Percentiles rank a stretch among this genome's conserved stretches.
Conservation (phyloP, 139 green algal species). For the Chlorella sp. region DNA sequence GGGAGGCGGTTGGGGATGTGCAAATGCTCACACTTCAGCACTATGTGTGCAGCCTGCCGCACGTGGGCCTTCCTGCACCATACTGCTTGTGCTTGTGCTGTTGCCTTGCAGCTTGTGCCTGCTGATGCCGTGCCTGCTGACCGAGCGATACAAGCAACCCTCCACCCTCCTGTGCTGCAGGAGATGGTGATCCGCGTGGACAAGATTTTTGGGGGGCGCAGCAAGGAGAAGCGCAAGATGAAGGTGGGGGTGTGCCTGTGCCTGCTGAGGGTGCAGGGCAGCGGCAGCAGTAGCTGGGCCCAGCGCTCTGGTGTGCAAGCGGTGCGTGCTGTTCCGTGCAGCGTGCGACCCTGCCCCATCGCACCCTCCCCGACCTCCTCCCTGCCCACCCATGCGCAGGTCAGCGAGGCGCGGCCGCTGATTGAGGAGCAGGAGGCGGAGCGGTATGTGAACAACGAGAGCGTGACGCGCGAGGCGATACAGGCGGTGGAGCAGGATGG, state of each 20-base stretch:
- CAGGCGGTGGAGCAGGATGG: conserved; percentile 66
- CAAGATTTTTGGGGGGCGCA: conserved; percentile 47
- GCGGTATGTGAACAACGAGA: conserved; percentile 71
- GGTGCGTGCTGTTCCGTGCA: not conserved
- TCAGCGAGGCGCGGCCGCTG: conserved; percentile 76
- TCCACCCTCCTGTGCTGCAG: conserved; percentile 24
- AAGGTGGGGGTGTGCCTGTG: conserved; percentile 51
- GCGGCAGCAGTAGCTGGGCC: not conserved
- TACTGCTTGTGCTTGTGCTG: not conserved
- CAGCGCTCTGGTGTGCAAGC: too few species aligned
- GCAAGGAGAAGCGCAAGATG: conserved; percentile 67
- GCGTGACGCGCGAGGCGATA: conserved; percentile 82
- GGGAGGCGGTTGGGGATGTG: not conserved
- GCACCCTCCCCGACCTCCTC: not conserved
- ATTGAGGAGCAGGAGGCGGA: conserved; percentile 85
- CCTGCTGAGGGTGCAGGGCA: too few species aligned
- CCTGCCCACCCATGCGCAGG: conserved; percentile 33
- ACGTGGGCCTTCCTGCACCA: not conserved
- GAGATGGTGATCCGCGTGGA: conserved; percentile 65
- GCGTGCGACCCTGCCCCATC: not conserved
- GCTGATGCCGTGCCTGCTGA: too few species aligned
- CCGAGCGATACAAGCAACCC: too few species aligned
- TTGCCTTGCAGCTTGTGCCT: not conserved
- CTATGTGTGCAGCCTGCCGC: not conserved
- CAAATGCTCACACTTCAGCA: not conserved